phyloP scores from a whole-genome alignment of 106 monocot species.

The Allium fistulosum region DNA sequence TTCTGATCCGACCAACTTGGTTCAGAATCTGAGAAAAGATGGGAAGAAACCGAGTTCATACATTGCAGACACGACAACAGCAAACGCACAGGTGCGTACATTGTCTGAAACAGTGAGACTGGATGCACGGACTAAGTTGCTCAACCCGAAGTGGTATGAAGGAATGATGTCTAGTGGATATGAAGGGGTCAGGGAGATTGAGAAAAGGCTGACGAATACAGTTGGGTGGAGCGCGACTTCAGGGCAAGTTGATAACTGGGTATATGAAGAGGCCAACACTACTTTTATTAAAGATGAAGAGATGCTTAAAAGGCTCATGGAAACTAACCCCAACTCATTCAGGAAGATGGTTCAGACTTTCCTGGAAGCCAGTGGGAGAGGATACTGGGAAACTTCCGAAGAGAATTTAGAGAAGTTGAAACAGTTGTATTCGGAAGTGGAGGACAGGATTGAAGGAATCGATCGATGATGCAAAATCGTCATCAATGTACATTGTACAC shows the following conservation, averaged over 20 bases:
- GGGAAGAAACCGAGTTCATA: constrained; percentile 53
- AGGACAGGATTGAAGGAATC: constrained; percentile 71
- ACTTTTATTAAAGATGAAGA: constrained; percentile 69
- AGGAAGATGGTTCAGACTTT: constrained; percentile 73
- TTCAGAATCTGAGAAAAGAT: constrained; percentile 44
- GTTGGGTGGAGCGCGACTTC: constrained; percentile 80
- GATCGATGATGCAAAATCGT: constrained; percentile 26
- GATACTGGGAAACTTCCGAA: constrained; percentile 71
- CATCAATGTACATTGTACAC: too few species aligned
- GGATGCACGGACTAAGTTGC: constrained; percentile 63
- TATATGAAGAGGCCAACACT: constrained; percentile 70
- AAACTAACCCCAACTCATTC: constrained; percentile 67
- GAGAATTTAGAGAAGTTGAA: constrained; percentile 55
- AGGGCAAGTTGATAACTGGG: constrained; percentile 79
- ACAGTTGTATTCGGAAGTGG: constrained; percentile 54
- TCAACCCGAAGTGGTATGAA: constrained; percentile 80
- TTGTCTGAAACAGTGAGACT: constrained; percentile 64
- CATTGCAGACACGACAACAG: constrained; percentile 68
- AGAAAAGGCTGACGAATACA: constrained; percentile 72
- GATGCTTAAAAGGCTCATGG: constrained; percentile 57
- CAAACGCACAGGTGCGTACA: constrained; percentile 63
- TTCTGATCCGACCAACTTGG: constrained; percentile 70
- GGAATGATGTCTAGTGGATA: constrained; percentile 68
- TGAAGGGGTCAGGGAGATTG: constrained; percentile 73
- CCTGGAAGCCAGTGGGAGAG: constrained; percentile 68